Conservation (phyloP, 805 yeast species). For the Candida vaughaniae region DNA sequence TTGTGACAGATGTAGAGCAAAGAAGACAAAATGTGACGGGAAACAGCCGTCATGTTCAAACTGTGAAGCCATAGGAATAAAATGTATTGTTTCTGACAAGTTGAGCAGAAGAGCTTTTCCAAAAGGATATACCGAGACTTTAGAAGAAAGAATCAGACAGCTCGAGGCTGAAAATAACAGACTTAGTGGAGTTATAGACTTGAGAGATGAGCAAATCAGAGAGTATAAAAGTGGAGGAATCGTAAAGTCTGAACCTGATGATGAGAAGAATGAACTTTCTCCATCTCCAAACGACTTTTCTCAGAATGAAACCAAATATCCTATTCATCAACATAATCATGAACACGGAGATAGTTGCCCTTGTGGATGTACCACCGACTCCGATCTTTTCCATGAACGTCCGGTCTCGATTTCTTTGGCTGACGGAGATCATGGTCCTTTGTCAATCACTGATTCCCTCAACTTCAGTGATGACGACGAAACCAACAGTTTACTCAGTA, state of each 20-base stretch:
- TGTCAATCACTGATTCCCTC: constrained; percentile 32
- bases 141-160: constrained; percentile 86
- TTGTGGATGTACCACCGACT: constrained; percentile 53
- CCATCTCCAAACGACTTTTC: neutral
- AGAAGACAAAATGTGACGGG: constrained; percentile 79
- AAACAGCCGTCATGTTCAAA: constrained; percentile 69
- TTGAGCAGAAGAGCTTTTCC: constrained; percentile 86
- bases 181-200: constrained; percentile 59
- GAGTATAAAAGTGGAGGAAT: constrained; percentile 18
- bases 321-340: constrained; percentile 13
- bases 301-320: neutral
- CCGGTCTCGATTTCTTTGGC: constrained; percentile 66
- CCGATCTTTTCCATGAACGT: constrained; percentile 56
- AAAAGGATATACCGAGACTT: constrained; percentile 85
- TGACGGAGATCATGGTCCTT: constrained; percentile 29
- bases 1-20: constrained; percentile 84
- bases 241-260: neutral
- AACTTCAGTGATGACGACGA: constrained; percentile 51
- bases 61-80: constrained; percentile 81
- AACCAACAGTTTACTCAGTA: constrained; percentile 27
- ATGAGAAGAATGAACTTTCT: neutral
- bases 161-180: constrained; percentile 78
- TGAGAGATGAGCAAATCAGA: constrained; percentile 63
- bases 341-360: constrained; percentile 45
- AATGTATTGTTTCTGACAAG: constrained; percentile 84